Conservation (phyloP, 148 eudicot species). For the Polygonum maritimum region DNA sequence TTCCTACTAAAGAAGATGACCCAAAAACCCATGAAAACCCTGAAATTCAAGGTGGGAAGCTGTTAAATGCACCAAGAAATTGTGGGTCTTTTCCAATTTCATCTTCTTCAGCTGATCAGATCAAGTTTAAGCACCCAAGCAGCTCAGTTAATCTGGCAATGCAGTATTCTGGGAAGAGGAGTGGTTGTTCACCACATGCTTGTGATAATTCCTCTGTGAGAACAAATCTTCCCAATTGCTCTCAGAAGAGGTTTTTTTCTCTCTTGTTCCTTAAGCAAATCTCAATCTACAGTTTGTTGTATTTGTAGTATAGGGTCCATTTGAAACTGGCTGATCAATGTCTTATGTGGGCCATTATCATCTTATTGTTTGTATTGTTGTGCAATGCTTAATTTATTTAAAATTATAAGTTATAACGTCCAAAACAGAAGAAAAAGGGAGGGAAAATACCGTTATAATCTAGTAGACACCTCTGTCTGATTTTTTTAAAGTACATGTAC, state of each 20-base stretch:
- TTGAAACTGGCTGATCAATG: neutral
- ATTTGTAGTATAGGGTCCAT: neutral
- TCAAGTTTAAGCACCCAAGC: neutral
- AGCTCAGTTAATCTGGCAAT: constrained; percentile 3
- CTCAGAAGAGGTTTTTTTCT: constrained; percentile 45
- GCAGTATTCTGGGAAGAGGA: constrained; percentile 21
- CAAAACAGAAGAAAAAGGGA: neutral
- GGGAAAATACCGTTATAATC: neutral
- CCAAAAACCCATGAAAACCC: neutral
- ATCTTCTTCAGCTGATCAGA: neutral
- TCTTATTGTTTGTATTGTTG: neutral
- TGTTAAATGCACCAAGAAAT: neutral
- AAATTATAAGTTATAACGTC: neutral
- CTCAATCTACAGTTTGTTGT: neutral
- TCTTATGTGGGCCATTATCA: neutral
- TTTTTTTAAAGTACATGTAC: too few relatives aligned
- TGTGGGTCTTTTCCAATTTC: neutral
- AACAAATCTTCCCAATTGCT: constrained; percentile 27
- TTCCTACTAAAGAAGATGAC: constrained; percentile 29
- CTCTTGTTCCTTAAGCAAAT: constrained; percentile 9
- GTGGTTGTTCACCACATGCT: constrained; percentile 17
- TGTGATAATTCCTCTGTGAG: constrained; percentile 21
- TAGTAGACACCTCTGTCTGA: neutral
- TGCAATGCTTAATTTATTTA: neutral
- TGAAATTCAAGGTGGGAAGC: neutral